Evolutionary conservation across 805 yeast species (phyloP).

Genomic region (Candida nonsorbophila): DNA sequence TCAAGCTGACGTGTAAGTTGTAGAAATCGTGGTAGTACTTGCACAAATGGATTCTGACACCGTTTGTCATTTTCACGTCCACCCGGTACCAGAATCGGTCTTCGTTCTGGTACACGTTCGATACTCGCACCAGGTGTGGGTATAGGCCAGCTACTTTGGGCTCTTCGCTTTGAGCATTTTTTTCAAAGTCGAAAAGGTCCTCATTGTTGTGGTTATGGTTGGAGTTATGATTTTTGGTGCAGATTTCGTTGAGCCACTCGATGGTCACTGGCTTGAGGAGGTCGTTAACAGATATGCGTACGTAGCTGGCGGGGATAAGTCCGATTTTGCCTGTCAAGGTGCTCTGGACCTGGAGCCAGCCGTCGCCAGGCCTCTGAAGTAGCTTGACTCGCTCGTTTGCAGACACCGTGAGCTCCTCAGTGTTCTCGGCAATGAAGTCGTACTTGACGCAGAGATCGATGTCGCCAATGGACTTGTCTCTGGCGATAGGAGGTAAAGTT

Average conservation of each 20-base stretch:
- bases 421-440: slow-evolving; percentile 21
- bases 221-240: no score
- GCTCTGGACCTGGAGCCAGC: slow-evolving; percentile 32
- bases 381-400: slow-evolving; percentile 25
- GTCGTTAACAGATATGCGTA: slow-evolving; percentile 36
- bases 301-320: slow-evolving; percentile 34
- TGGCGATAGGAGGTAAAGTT: background rate
- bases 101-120: slow-evolving; percentile 20
- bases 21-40: slow-evolving; percentile 35
- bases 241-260: slow-evolving; percentile 24
- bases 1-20: slow-evolving; percentile 20
- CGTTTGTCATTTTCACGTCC: slow-evolving; percentile 15
- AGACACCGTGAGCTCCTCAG: slow-evolving; percentile 21
- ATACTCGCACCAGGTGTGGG: slow-evolving; percentile 13
- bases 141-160: no score
- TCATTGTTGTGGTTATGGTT: slow-evolving; percentile 1
- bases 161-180: slow-evolving; percentile 1
- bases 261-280: slow-evolving; percentile 22
- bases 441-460: slow-evolving; percentile 24
- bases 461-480: slow-evolving; percentile 5
- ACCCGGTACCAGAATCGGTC: slow-evolving; percentile 30
- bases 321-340: slow-evolving; percentile 21
- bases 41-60: slow-evolving; percentile 16
- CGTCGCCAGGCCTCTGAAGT: slow-evolving; percentile 32
- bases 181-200: slow-evolving; percentile 11